Evolutionary conservation across 306 rosid species (phyloP), one percentile per base, ranked within the genome.

Genomic region (Luffa acutangula): DNA sequence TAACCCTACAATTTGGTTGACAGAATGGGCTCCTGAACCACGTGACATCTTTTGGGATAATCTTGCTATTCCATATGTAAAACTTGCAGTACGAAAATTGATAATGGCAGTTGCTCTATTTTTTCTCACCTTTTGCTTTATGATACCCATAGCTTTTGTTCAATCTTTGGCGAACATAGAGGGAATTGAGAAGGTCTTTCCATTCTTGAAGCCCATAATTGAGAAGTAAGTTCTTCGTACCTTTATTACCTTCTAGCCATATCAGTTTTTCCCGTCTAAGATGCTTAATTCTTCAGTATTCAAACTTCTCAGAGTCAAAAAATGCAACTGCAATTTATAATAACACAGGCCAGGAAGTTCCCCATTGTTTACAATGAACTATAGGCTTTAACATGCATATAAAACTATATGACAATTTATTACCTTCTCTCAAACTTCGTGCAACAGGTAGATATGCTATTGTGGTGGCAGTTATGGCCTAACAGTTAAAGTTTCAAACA

Each of bases 1-100:
- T 72, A 83, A 94, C 83, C 91, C 97, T 25, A 92, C 92, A 42
- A 64, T 92, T 80, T 92, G 98, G 97, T 87, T 94, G 80, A 94
- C 97, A 42, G 98, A 94, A 41, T 94, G 98, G 98, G 97, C 97
- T 79, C 95, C 98, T 37, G 94, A 92, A 80, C 98, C 98, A 65
- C 79, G 96, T 9, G 98, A 94, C 45, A 84, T 94, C 64, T 88
- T 60, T 59, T 94, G 98, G 98, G 85, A 89, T 58, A 94, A 94
- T 84, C 97, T 94, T 75, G 84, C 97, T 7, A 88, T 94, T 86
- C 98, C 98, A 76, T 92, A 87, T 65, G 89, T 94, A 66, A 88
- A 89, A 58, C 95, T 94, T 72, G 80, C 85, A 14, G 21, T 94
- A 54, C 85, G 98, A 75, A 94, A 83, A 80, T 80, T 92, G 82